Evolutionary conservation across 2,329 filamentous ascomycete species (phyloP), one percentile per base, ranked within the genome.

Genomic region (Colletotrichum sp.): DNA sequence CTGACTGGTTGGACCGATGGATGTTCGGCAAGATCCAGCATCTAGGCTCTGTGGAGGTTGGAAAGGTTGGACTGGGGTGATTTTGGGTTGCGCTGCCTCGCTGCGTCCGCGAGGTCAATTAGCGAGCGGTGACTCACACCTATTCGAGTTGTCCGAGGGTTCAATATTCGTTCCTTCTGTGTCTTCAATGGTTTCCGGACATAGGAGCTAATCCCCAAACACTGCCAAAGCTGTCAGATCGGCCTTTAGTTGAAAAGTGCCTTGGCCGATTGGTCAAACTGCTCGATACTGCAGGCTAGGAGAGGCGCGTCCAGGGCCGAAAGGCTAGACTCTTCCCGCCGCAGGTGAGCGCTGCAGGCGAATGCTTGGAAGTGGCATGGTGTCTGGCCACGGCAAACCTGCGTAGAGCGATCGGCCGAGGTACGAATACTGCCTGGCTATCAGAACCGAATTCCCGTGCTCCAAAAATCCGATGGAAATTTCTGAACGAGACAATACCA

Each of bases 1-100:
- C 68, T 65, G 57, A 55, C 36, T 64, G 68, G 73, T 52, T 72
- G 64, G 70, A 65, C 32, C 57, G 69, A 73, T 75, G 64, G 64
- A 65, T 68, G 43, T 75, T 73, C 73, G 70, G 73, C 58, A 75
- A 73, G 70, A 75, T 75, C 74, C 74, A 75, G 70, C 57, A 75
- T 75, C 64, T 73, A 71, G 65, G 70, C 74, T 60, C 28, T 72
- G 69, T 60, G 58, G 63, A 75, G 67, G 34, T 66, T 36, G 67
- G 68, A 66, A 60, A 61, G 28, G 67, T 55, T 75, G 55, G 38
- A 64, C n/a, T 72, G 61, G 36, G 28, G 21, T 61, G 36, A 36
- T 34, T 43, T 69, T 43, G 67, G 61, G 61, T 72, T 55, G 61
- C 36, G 52, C 43, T 61, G 52, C 52, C 36, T 67, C 55, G 30